Evolutionary conservation across 371 early-diverging fungal species (phyloP).

Genomic region (Quaeritorhiza haematococci): DNA sequence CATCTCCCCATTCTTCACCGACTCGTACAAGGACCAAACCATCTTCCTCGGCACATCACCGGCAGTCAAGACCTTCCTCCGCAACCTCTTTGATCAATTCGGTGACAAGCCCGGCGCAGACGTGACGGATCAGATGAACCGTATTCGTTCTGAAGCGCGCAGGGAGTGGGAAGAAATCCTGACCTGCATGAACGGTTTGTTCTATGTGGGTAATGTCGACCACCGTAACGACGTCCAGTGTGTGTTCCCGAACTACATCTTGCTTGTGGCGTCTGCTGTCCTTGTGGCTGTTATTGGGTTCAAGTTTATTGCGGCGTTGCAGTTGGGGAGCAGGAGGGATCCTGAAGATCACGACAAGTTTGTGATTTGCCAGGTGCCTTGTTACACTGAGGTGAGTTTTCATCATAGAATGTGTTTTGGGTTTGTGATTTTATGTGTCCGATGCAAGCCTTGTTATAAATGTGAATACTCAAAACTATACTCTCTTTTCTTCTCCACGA

Average conservation of each 20-base stretch:
- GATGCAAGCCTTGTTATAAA: conserved; percentile 1
- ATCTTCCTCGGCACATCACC: conserved; percentile 11
- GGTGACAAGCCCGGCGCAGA: too few species aligned
- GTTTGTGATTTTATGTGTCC: conserved; percentile 19
- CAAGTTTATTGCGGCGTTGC: conserved; percentile 42
- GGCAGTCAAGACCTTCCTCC: too few species aligned
- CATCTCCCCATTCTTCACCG: conserved; percentile 33
- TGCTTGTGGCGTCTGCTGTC: conserved; percentile 71
- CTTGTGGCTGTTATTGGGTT: conserved; percentile 81
- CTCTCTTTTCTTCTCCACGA: conserved; percentile 17
- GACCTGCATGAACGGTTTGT: conserved; percentile 76
- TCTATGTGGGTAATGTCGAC: conserved; percentile 87
- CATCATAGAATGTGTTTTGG: too few species aligned
- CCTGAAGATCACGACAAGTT: conserved; percentile 87
- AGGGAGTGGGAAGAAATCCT: conserved; percentile 8
- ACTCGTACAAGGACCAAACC: background rate
- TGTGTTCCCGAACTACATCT: conserved; percentile 81
- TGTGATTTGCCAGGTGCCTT: conserved; percentile 83
- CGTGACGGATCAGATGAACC: conserved; percentile 13
- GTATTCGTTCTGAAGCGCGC: conserved; percentile 14
- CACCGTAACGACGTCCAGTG: conserved; percentile 74
- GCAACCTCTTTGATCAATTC: too few species aligned
- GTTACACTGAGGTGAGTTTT: conserved; percentile 99
- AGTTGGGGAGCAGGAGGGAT: conserved; percentile 49
- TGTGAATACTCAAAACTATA: background rate